Evolutionary conservation across 2,329 filamentous ascomycete species (phyloP).

Genomic region (Biscogniauxia marginata): DNA sequence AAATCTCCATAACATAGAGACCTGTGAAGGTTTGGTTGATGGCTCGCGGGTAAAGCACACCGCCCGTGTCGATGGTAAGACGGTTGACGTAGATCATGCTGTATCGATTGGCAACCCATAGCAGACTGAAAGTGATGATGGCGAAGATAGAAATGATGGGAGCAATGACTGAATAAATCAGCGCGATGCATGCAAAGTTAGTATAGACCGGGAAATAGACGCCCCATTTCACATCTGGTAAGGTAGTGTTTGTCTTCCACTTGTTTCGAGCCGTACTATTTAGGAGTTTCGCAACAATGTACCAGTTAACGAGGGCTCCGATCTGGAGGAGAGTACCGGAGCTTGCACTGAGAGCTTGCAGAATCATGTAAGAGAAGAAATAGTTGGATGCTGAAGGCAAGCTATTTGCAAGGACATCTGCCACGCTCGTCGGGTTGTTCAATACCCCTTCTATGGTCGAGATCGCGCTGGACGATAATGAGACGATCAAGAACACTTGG

Average conservation of each 20-base stretch:
- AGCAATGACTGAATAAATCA: slow-evolving; percentile 86
- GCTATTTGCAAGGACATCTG: slow-evolving; percentile 71
- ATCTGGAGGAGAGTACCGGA: slow-evolving; percentile 86
- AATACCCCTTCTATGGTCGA: slow-evolving; percentile 58
- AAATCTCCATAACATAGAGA: slow-evolving; percentile 91
- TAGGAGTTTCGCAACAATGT: slow-evolving; percentile 73
- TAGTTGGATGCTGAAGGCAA: slow-evolving; percentile 89
- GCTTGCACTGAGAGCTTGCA: slow-evolving; percentile 88
- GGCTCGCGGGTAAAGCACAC: slow-evolving; percentile 84
- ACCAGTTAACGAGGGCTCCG: slow-evolving; percentile 76
- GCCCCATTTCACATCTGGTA: slow-evolving; percentile 83
- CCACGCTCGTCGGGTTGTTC: slow-evolving; percentile 62
- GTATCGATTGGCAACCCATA: slow-evolving; percentile 96
- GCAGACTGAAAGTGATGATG: slow-evolving; percentile 83
- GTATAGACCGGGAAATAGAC: slow-evolving; percentile 95
- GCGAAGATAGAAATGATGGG: slow-evolving; percentile 92
- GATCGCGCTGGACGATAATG: slow-evolving; percentile 71
- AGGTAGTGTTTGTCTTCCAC: slow-evolving; percentile 77
- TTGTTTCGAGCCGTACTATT: slow-evolving; percentile 82
- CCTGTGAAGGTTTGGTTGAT: slow-evolving; percentile 96
- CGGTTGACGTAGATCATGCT: slow-evolving; percentile 93
- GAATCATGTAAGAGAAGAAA: slow-evolving; percentile 98
- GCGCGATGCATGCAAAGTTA: slow-evolving; percentile 88
- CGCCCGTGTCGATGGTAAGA: slow-evolving; percentile 87
- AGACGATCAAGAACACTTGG: slow-evolving; percentile 91